Evolutionary conservation across 148 eudicot genomes (phyloP), one percentile per base, ranked within the genome.

Genomic region (Drosera capensis): DNA sequence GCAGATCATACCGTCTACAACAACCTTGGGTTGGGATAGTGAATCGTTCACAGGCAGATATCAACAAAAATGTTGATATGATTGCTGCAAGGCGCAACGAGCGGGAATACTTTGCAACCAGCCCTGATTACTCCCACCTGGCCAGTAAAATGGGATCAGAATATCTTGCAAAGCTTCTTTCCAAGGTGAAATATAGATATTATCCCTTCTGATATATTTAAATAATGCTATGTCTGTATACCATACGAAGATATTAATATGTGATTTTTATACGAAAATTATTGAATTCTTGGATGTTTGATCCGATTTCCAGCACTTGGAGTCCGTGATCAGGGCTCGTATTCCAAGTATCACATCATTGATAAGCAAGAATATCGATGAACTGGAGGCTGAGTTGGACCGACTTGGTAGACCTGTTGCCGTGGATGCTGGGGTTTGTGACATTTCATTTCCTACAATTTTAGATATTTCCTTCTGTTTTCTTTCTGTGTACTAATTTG

Each of bases 1-100:
- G 68, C 24, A 64, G 52, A 46, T n/a, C 68, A 28, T 57, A 46
- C 34, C 51, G 18, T 29, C 63, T 64, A 24, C 62, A 64, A 34
- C 49, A 25, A 25, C 68, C 68, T 26, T 64, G 68, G 68, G 49
- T 64, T 31, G 68, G 68, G 16, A 43, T 64, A 0, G 68, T 64
- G 23, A 64, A 64, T 25, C 68, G 63, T 1, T 64, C 68, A 23
- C 68, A 64, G 46, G 63, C 58, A 15, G 68, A 64, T 47, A 64
- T 64, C 9, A 64, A 64, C 48, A 57, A 28, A 34, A 57, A 43
- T 23, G 24, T 37, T 34, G 59, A 62, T 35, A 62, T 62, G 66
- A 54, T 62, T 15, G 54, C 60, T 48, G 66, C 60, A 13, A 31
- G 66, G 37, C 42, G 48, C 14, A 62, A 35, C 25, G 66, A 62